Base-by-base conservation (phyloP, 257 asterid species). In the Perilla frutescens region DNA sequence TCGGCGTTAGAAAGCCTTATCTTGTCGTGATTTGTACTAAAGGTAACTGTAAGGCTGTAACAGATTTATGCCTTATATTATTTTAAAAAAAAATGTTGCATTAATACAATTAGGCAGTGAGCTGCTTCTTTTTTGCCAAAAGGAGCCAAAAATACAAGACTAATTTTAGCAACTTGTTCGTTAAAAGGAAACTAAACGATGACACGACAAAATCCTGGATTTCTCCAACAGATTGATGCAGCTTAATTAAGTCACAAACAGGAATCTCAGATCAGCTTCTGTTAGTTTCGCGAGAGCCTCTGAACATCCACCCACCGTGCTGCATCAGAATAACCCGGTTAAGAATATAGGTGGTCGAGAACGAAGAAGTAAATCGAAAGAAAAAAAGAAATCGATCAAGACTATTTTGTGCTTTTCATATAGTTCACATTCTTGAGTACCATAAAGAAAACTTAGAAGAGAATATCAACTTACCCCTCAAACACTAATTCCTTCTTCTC, bases 401-500 rank as follows among this genome's bases (percentile, higher is more conserved):
- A 26, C 7, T 12, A 9, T 31, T 55, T 53, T 20, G 7, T 0
- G 53, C 57, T 4, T n/a, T 5, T 29, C 44, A 67, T 50, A 50
- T 5, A 43, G 9, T 7, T 29, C 20, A n/a, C 36, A n/a, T 41
- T 15, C 10, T 15, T 4, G 20, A n/a, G 12, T 15, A 56, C 10
- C 48, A 37, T 68, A 3, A 26, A 62, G 61, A 37, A 60, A 64
- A 70, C 51, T 55, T 36, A 6, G 3, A 6, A 58, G 20, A 40
- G 31, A 55, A 68, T 62, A 34, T 66, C 14, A 66, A 71, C 89
- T 76, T 81, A 91, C 97, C 97, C 98, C 85, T 94, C 98, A 71
- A 94, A 91, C 62, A 94, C 96, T n/a, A 91, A 79, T 87, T 91
- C 97, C 82, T 94, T 94, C 87, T 94, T 94, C 82, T 82, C 95